These are phyloP conservation scores for Nitzschia inconspicua DNA, from an alignment of 108 stramenopile genomes.

Conservation along the genomic window DNA sequence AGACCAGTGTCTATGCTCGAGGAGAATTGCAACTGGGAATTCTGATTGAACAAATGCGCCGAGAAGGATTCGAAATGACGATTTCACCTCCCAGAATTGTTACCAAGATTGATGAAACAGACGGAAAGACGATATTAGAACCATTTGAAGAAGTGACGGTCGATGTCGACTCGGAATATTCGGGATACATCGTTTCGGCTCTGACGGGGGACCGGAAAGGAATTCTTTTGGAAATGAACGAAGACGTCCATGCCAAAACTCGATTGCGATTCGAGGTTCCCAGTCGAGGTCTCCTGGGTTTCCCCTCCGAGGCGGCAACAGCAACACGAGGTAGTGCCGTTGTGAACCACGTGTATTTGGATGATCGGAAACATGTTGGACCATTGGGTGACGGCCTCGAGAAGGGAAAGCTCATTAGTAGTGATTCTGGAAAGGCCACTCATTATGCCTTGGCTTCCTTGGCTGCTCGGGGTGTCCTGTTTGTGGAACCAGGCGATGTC, in stretches of 20 bases:
- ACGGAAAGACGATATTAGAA: conserved; percentile 68
- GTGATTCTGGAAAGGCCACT: conserved; percentile 84
- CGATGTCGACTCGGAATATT: conserved; percentile 85
- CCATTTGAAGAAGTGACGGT: conserved; percentile 95
- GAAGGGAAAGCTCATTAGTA: conserved; percentile 90
- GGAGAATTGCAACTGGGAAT: conserved; percentile 95
- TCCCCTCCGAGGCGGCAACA: conserved; percentile 88
- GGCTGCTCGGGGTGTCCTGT: conserved; percentile 84
- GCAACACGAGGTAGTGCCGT: conserved; percentile 91
- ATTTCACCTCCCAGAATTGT: conserved; percentile 93
- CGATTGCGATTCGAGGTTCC: conserved; percentile 91
- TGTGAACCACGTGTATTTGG: conserved; percentile 87
- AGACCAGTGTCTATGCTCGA: conserved; percentile 66
- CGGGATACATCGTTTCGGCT: conserved; percentile 87
- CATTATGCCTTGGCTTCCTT: conserved; percentile 75
- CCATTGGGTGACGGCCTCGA: conserved; percentile 61
- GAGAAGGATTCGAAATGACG: conserved; percentile 96
- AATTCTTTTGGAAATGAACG: conserved; percentile 83
- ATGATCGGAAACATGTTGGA: conserved; percentile 83
- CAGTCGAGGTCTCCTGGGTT: conserved; percentile 93
- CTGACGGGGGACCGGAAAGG: conserved; percentile 92
- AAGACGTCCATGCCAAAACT: conserved; percentile 73
- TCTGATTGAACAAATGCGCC: conserved; percentile 95
- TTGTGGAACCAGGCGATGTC: conserved; percentile 83
- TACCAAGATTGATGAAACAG: conserved; percentile 62